Evolutionary conservation across 2,329 filamentous ascomycete species (phyloP), one percentile per base, ranked within the genome.

Genomic region (Verticillium alfalfae): DNA sequence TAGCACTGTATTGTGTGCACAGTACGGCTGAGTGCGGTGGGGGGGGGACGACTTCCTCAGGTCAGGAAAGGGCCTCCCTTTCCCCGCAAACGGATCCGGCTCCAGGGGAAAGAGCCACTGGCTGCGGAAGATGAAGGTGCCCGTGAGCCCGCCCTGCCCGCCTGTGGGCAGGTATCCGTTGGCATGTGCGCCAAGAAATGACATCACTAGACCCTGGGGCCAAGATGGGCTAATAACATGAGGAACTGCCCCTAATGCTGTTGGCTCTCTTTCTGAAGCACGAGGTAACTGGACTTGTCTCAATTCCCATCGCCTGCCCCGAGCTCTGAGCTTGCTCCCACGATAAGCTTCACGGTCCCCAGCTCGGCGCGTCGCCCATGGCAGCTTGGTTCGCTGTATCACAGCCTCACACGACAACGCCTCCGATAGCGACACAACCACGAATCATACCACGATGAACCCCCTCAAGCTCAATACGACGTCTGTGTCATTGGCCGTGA

Each of bases 401-500:
- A 52, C n/a, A 22, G 6, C n/a, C n/a, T n/a, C 39, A 45, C 39
- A 45, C 8, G n/a, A 52, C 36, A 9, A 37, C n/a, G 26, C 57
- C 36, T 12, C 37, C 26, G 55, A 16, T 37, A 59, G 58, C 58
- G 39, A 41, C 56, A 31, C 31, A 36, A 13, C 18, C 13, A 54
- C 59, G 34, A 41, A 18, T 16, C 55, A 15, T 5, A 8, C 18
- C 45, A 89, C 56, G 66, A 83, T 83, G 80, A 80, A 79, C 63
- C 64, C 64, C 38, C 60, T 65, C 15, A 71, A 71, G 61, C 84
- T 95, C 69, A 93, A 91, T 76, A 96, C 93, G 18, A 83, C 94
- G 45, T 88, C 90, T 15, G 89, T 98, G 63, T 87, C 88, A 62
- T 84, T 92, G 66, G 93, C 93, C 58, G 89, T 97, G 60, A 92